Base-by-base conservation (phyloP, 352 stramenopile genomes). In the Thalassiosira oceanica region DNA sequence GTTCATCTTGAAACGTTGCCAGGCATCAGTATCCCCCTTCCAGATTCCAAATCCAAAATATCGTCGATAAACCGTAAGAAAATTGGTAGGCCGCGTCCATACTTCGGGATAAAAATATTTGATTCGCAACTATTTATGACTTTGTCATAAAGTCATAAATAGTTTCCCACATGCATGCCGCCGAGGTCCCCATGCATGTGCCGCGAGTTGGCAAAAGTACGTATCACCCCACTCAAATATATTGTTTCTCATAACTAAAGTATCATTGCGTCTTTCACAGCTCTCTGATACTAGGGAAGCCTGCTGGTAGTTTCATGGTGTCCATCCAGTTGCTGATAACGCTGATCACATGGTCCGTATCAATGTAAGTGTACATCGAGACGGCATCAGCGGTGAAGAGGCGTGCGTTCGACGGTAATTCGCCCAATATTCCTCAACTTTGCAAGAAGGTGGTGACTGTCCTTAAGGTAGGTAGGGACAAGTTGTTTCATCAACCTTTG, bases 61-160 rank as follows among this genome's bases (percentile, higher is more conserved):
- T 73, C 62, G 23, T 73, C 62, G 28, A 67, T 73, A 31, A 67
- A 73, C 35, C 44, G 53, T 29, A 43, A 27, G 23, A 52, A 67
- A 16, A 39, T 29, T 2, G 60, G 36, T 18, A 73, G 44, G n/a
- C n/a, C n/a, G 31, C 8, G 8, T 8, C 31, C n/a, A 8, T n/a
- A 39, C n/a, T n/a, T 8, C n/a, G 31, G 31, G 31, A 39, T n/a
- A n/a, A 39, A n/a, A 8, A 13, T 39, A 39, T n/a, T n/a, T 39
- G 31, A 39, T 50, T 65, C 36, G 33, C 49, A 43, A 11, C n/a
- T n/a, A n/a, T n/a, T n/a, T n/a, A n/a, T n/a, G n/a, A n/a, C n/a
- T n/a, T n/a, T n/a, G n/a, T n/a, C n/a, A 56, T 10, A 0, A 27
- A 37, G 33, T 31, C 63, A 44, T 72, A 72, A 7, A 67, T 20